Evolutionary conservation across 2,329 filamentous ascomycete genomes (phyloP).

Genomic region (Xylaria sp.): DNA sequence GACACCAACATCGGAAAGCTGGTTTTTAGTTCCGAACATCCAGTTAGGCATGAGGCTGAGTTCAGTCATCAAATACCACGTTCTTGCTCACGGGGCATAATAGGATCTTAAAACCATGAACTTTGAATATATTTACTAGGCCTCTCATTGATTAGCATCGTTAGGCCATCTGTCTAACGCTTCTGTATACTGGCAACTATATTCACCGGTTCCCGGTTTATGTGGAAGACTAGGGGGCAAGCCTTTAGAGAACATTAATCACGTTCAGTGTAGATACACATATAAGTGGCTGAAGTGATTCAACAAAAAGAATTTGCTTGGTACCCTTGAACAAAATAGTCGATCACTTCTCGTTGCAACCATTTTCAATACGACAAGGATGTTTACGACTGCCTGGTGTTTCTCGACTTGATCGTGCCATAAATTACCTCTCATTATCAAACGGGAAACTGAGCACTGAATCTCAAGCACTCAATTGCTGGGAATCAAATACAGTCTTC

Average conservation of each 20-base stretch:
- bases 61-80: neutral
- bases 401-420: neutral
- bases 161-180: neutral
- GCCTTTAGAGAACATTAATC: neutral
- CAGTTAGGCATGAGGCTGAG: neutral
- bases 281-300: neutral
- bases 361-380: neutral
- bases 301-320: neutral
- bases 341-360: neutral
- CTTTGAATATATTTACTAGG: neutral
- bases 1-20: neutral
- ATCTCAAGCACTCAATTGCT: conserved; percentile 4
- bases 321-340: neutral
- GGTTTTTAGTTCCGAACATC: neutral
- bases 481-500: conserved; percentile 17
- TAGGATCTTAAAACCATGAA: neutral
- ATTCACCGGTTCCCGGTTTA: neutral
- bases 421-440: neutral
- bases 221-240: neutral
- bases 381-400: neutral
- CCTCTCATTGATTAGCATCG: neutral
- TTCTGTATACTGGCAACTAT: neutral
- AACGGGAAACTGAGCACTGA: neutral
- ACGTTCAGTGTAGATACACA: neutral
- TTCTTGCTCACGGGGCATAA: neutral